These are phyloP conservation scores for Podila epicladia DNA, from an alignment of 192 early-diverging fungal species.

Conservation along the genomic window DNA sequence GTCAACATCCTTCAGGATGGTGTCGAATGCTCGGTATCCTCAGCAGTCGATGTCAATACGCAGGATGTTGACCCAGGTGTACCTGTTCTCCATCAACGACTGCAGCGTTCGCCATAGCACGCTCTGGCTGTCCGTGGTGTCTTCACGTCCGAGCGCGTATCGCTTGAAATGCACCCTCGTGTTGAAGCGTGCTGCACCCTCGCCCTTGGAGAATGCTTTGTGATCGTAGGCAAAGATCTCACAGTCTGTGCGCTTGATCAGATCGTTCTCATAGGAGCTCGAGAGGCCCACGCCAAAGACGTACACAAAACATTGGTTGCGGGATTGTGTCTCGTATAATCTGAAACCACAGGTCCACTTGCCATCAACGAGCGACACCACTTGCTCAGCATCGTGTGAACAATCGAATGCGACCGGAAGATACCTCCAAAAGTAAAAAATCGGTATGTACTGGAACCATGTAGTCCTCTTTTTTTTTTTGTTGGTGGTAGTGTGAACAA, in stretches of 20 bases:
- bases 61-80: slow-evolving; percentile 5
- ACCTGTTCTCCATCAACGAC: slow-evolving; percentile 7
- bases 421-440: too few relatives aligned
- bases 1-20: background rate
- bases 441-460: too few relatives aligned
- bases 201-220: too few relatives aligned
- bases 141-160: background rate
- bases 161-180: slow-evolving; percentile 4
- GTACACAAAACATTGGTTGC: background rate
- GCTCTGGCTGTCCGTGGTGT: background rate
- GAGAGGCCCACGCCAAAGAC: background rate
- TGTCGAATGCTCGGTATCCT: slow-evolving; percentile 4
- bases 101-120: background rate
- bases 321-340: background rate
- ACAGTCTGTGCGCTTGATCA: background rate
- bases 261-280: background rate
- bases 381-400: too few relatives aligned
- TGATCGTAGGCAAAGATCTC: slow-evolving; percentile 5
- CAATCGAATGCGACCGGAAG: too few relatives aligned
- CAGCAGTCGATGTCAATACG: slow-evolving; percentile 1
- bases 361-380: too few relatives aligned
- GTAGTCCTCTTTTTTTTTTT: too few relatives aligned
- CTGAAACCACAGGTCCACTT: too few relatives aligned
- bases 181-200: too few relatives aligned
- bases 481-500: too few relatives aligned